Percentiles rank a stretch among this genome's conserved stretches.
phyloP scores from a whole-genome alignment of 306 rosid species.

The Mucuna pruriens region DNA sequence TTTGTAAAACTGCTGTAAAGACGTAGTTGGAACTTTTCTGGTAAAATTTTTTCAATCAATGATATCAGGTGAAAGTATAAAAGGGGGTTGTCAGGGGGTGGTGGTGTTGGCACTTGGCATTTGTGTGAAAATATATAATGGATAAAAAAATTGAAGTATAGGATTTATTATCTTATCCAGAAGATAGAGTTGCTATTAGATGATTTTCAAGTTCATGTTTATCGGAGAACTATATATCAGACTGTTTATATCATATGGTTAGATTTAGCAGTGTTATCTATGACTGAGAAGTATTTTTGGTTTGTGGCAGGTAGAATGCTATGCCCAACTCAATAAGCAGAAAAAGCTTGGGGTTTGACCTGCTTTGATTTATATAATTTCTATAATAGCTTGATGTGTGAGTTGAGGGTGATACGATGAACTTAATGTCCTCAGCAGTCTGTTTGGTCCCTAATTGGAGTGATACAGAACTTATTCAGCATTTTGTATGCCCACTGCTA shows the following conservation, averaged over 20 bases:
- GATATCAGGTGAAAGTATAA: neutral
- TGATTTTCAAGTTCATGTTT: neutral
- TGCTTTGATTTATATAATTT: conserved; percentile 6
- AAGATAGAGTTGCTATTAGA: neutral
- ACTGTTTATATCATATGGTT: neutral
- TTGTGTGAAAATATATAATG: neutral
- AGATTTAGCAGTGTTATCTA: neutral
- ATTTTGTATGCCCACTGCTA: neutral
- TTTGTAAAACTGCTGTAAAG: neutral
- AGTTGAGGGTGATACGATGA: conserved; percentile 12
- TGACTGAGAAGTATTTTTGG: neutral
- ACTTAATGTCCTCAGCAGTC: neutral
- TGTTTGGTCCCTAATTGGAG: neutral
- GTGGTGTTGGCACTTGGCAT: neutral
- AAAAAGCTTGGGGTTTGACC: neutral
- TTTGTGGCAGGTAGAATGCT: conserved; percentile 2
- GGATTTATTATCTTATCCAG: neutral
- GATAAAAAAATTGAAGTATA: neutral
- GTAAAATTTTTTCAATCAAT: neutral
- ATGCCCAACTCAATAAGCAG: neutral
- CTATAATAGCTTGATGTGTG: neutral
- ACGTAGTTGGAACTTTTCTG: neutral
- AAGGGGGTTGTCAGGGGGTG: neutral
- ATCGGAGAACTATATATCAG: conserved; percentile 4
- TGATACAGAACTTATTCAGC: neutral